A percentile compares a stretch with the other conserved stretches of the same genome.
Conservation (phyloP, 768 basidiomycete species). For the Tricholoma furcatifolium region DNA sequence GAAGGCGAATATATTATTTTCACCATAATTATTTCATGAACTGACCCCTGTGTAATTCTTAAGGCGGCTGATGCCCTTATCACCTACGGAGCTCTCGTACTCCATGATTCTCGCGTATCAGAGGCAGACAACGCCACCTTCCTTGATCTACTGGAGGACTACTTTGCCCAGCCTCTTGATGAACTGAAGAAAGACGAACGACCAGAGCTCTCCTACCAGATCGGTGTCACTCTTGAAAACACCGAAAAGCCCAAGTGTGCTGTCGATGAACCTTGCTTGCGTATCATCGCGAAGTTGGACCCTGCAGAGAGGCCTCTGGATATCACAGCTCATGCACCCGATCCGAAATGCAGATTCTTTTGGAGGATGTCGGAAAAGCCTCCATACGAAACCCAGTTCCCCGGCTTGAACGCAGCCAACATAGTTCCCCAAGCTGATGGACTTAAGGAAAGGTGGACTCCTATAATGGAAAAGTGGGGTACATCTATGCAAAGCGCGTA, state of each 20-base stretch:
- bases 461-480: conserved; percentile 85
- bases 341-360: conserved; percentile 95
- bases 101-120: conserved; percentile 82
- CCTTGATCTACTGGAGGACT: conserved; percentile 90
- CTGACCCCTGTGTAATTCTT: conserved; percentile 1
- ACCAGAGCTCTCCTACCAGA: conserved; percentile 87
- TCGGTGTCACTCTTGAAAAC: conserved; percentile 94
- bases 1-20: conserved; percentile 41
- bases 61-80: conserved; percentile 84
- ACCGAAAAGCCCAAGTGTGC: conserved; percentile 92
- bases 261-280: conserved; percentile 77
- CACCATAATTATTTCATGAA: conserved; percentile 1
- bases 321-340: conserved; percentile 73
- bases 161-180: conserved; percentile 73
- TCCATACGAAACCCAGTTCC: conserved; percentile 78
- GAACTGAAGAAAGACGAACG: conserved; percentile 74
- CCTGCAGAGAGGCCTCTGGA: conserved; percentile 84
- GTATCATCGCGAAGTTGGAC: conserved; percentile 74
- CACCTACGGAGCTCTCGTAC: conserved; percentile 80
- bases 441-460: conserved; percentile 65
- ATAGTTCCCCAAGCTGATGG: conserved; percentile 66
- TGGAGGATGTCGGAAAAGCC: conserved; percentile 79
- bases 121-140: conserved; percentile 81
- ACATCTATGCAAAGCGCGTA: conserved; percentile 85
- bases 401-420: conserved; percentile 76